A percentile compares a stretch with the other conserved stretches of the same genome.
Evolutionary conservation across 2,329 filamentous ascomycete genomes (phyloP).

Genomic region (Penicillium hesseltinei): DNA sequence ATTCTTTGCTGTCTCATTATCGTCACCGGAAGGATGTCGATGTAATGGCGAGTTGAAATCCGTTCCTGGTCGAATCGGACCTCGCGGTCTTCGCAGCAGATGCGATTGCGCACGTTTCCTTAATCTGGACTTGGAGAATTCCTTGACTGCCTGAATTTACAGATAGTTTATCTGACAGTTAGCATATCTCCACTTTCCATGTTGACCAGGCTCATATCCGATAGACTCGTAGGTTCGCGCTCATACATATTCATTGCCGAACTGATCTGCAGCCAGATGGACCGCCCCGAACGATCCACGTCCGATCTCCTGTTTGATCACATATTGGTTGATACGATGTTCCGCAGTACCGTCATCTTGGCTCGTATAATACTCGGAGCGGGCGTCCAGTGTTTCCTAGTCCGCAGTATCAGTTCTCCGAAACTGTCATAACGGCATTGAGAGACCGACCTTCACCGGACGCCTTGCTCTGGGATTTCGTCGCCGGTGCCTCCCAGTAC

Average conservation of each 20-base stretch:
- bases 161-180: slow-evolving; percentile 8
- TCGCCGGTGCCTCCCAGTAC: slow-evolving; percentile 64
- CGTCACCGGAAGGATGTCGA: slow-evolving; percentile 54
- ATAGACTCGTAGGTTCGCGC: not conserved
- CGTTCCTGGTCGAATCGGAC: slow-evolving; percentile 52
- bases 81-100: slow-evolving; percentile 67
- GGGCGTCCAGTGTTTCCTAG: slow-evolving; percentile 88
- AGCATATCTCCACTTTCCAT: slow-evolving; percentile 16
- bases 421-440: not conserved
- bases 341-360: slow-evolving; percentile 77
- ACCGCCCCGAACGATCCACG: slow-evolving; percentile 93
- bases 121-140: slow-evolving; percentile 90
- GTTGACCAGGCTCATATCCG: not conserved
- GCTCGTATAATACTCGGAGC: slow-evolving; percentile 80
- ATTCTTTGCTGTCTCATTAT: slow-evolving; percentile 59
- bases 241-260: slow-evolving; percentile 86
- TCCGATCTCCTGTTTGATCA: slow-evolving; percentile 94
- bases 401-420: slow-evolving; percentile 14
- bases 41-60: slow-evolving; percentile 65
- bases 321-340: slow-evolving; percentile 91
- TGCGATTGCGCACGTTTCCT: slow-evolving; percentile 88
- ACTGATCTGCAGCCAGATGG: slow-evolving; percentile 85
- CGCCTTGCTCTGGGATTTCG: slow-evolving; percentile 60
- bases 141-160: slow-evolving; percentile 76
- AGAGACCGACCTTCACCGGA: slow-evolving; percentile 58